Evolutionary conservation across 2,329 filamentous ascomycete species (phyloP), one percentile per base, ranked within the genome.

Genomic region (Fusarium dimerum): DNA sequence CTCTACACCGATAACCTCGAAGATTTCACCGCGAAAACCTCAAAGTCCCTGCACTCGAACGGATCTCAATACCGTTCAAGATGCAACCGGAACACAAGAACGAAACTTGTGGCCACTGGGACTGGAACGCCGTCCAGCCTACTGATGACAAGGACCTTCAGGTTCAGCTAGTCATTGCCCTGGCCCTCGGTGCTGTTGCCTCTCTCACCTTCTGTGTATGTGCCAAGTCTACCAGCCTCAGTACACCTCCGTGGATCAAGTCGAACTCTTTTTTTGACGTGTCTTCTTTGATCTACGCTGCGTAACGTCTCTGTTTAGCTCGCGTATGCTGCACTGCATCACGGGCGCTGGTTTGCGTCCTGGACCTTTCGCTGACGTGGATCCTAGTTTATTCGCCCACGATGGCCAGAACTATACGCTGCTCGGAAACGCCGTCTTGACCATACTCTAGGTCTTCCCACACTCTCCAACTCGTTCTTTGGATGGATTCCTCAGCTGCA

Each of bases 401-500:
- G 91, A 84, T 99, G 94, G 94, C 88, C 90, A 45, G 82, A 86
- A 18, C 81, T 99, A 1, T 99, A 97, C 70, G 88, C 92, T 32
- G 94, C 94, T 43, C 85, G 94, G 52, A 94, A 92, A 73, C 86
- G 87, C 64, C 86, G 89, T 58, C 84, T 84, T 61, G 78, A 86
- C 66, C 76, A 77, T 39, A 70, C 73, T 30, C 73, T 78, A 55
- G 73, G 79, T 30, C 78, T 97, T 17, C 95, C 94, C 7, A 80
- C 87, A 34, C 82, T 99, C 10, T 90, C 93, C 16, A 84, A 92
- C 67, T 88, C 84, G 43, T 86, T 96, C 66, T 89, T 97, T 62
- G 93, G 93, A 66, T 99, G 94, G 94, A 94, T 99, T 43, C 86
- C 92, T 2, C 85, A 86, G 3, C 75, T 99, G 40, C 94, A 92